Percentiles rank a stretch among this genome's conserved stretches.
phyloP scores from a whole-genome alignment of 2,329 filamentous ascomycete genomes.

The Fusarium sp. region DNA sequence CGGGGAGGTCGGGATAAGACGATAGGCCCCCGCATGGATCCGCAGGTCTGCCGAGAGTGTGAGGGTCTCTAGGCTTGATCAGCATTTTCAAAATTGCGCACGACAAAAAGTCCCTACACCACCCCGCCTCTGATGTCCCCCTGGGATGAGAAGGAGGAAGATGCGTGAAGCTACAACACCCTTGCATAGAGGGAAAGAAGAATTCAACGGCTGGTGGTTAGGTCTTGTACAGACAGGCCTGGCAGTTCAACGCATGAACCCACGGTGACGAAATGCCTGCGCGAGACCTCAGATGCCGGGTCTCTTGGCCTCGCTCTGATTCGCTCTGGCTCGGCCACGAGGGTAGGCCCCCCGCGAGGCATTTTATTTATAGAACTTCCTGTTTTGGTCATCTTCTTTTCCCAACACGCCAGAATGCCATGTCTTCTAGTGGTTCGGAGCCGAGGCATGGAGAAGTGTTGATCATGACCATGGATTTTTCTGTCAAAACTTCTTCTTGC shows the following conservation, averaged over 20 bases:
- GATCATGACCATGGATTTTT: conserved; percentile 14
- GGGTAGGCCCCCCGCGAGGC: conserved; percentile 24
- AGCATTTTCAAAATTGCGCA: conserved; percentile 30
- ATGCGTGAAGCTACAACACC: not conserved
- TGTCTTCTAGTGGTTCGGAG: conserved; percentile 10
- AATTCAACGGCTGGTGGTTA: not conserved
- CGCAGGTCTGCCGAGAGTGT: conserved; percentile 23
- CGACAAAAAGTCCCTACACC: conserved; percentile 29
- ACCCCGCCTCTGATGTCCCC: conserved; percentile 14
- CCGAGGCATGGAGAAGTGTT: not conserved
- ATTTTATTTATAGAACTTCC: conserved; percentile 36
- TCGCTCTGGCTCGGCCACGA: conserved; percentile 23
- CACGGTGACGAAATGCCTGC: conserved; percentile 25
- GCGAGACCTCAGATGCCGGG: conserved; percentile 10
- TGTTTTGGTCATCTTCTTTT: conserved; percentile 1
- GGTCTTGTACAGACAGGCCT: not conserved
- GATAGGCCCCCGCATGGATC: conserved; percentile 34
- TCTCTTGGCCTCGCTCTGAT: conserved; percentile 18
- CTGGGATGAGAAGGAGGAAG: not conserved
- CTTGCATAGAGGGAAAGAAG: not conserved
- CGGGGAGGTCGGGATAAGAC: conserved; percentile 19
- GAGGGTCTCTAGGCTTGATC: conserved; percentile 34
- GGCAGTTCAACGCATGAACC: conserved; percentile 16
- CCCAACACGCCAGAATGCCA: not conserved
- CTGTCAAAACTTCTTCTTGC: not conserved